Evolutionary conservation across 768 basidiomycete species (phyloP).

Genomic region (Heimioporus sp.): DNA sequence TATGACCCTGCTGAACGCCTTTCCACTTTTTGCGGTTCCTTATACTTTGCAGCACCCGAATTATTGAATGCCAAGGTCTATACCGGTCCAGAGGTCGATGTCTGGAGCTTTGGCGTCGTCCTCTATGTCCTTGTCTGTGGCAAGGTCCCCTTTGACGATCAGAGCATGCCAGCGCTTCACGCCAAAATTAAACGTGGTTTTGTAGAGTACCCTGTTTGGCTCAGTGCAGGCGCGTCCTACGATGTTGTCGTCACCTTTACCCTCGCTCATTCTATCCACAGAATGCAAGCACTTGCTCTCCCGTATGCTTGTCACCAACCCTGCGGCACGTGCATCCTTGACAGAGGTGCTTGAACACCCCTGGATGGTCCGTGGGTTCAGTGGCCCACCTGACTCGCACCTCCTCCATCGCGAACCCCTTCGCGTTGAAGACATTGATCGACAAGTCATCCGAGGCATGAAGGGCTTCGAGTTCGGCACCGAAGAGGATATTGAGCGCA

Average conservation of each 20-base stretch:
- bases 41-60: conserved; percentile 99
- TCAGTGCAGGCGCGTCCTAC: conserved; percentile 75
- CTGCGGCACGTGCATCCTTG: conserved; percentile 77
- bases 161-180: conserved; percentile 98
- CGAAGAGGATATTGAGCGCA: conserved; percentile 79
- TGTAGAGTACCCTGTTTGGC: conserved; percentile 97
- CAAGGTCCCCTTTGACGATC: conserved; percentile 98
- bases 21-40: conserved; percentile 93
- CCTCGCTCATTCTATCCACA: conserved; percentile 30
- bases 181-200: conserved; percentile 98
- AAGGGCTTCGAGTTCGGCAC: conserved; percentile 95
- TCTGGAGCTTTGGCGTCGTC: conserved; percentile 99
- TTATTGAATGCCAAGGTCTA: conserved; percentile 95
- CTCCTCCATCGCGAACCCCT: conserved; percentile 88
- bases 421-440: conserved; percentile 84
- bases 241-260: neutral
- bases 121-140: conserved; percentile 97
- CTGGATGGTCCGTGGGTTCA: conserved; percentile 90
- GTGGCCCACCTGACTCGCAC: conserved; percentile 77
- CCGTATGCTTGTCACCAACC: conserved; percentile 95
- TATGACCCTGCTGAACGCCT: conserved; percentile 82
- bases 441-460: conserved; percentile 85
- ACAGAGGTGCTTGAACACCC: conserved; percentile 84
- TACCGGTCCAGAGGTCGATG: conserved; percentile 96
- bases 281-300: conserved; percentile 95